These are phyloP conservation scores for Mimosa pudica DNA, from an alignment of 306 rosid species.

Conservation along the genomic window DNA sequence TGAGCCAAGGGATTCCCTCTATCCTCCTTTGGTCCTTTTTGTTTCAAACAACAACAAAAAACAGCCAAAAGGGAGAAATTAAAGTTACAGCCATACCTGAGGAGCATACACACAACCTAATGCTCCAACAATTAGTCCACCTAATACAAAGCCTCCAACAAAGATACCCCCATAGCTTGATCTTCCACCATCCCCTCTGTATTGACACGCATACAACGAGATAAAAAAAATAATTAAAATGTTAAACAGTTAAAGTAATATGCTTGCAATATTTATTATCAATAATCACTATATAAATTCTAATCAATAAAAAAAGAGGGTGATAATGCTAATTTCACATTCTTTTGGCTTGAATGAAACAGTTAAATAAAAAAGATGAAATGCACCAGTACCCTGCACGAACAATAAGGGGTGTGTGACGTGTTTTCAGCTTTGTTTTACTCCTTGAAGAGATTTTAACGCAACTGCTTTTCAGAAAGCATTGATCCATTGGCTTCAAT, in stretches of 20 bases:
- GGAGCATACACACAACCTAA: constrained; percentile 50
- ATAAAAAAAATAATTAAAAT: background rate
- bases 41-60: background rate
- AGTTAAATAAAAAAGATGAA: background rate
- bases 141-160: constrained; percentile 67
- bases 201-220: background rate
- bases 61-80: background rate
- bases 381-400: constrained; percentile 51
- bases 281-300: background rate
- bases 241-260: background rate
- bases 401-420: constrained; percentile 40
- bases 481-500: constrained; percentile 45
- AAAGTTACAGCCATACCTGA: constrained; percentile 47
- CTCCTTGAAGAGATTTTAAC: constrained; percentile 35
- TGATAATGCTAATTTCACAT: background rate
- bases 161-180: constrained; percentile 35
- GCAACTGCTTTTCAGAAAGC: constrained; percentile 45
- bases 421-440: constrained; percentile 37
- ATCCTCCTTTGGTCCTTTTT: background rate
- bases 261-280: background rate
- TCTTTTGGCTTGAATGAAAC: constrained; percentile 14
- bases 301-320: background rate
- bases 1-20: background rate
- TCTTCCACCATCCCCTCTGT: constrained; percentile 53
- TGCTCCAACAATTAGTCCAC: constrained; percentile 5